A percentile compares a stretch with the other conserved stretches of the same genome.
Conservation (phyloP, 352 stramenopile genomes). For the Phytophthora kernoviae region DNA sequence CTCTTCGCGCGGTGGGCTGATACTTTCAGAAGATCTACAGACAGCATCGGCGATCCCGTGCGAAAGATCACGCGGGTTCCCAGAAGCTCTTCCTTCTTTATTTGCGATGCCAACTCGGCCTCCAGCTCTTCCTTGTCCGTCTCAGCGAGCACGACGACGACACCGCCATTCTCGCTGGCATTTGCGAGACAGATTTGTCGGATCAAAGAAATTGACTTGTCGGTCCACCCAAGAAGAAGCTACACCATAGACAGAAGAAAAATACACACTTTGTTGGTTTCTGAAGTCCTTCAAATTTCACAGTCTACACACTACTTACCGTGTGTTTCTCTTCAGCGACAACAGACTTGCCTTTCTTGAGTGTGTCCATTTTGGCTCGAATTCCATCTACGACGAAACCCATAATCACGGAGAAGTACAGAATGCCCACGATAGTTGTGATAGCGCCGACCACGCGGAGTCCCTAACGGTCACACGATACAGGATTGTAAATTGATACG, state of each 20-base stretch:
- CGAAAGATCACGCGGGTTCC: slow-evolving; percentile 86
- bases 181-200: slow-evolving; percentile 88
- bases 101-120: slow-evolving; percentile 61
- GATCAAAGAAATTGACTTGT: slow-evolving; percentile 88
- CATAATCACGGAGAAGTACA: slow-evolving; percentile 92
- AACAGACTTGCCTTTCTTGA: slow-evolving; percentile 88
- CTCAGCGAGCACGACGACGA: slow-evolving; percentile 81
- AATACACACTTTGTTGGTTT: no score
- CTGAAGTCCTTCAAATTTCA: no score
- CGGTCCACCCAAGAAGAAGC: slow-evolving; percentile 88
- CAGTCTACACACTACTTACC: slow-evolving; percentile 27
- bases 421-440: slow-evolving; percentile 69
- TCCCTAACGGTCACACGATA: slow-evolving; percentile 26
- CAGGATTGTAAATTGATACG: neutral
- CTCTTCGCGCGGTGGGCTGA: slow-evolving; percentile 71
- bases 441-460: slow-evolving; percentile 61
- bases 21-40: slow-evolving; percentile 83
- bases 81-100: slow-evolving; percentile 60
- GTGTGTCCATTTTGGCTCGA: slow-evolving; percentile 84
- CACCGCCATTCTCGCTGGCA: slow-evolving; percentile 82
- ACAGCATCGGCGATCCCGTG: slow-evolving; percentile 77
- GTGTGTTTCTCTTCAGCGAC: slow-evolving; percentile 85
- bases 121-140: slow-evolving; percentile 82
- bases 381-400: slow-evolving; percentile 90
- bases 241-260: slow-evolving; percentile 12